Base-by-base conservation (phyloP, 345 rosid genomes). In the Lumnitzera racemosa region DNA sequence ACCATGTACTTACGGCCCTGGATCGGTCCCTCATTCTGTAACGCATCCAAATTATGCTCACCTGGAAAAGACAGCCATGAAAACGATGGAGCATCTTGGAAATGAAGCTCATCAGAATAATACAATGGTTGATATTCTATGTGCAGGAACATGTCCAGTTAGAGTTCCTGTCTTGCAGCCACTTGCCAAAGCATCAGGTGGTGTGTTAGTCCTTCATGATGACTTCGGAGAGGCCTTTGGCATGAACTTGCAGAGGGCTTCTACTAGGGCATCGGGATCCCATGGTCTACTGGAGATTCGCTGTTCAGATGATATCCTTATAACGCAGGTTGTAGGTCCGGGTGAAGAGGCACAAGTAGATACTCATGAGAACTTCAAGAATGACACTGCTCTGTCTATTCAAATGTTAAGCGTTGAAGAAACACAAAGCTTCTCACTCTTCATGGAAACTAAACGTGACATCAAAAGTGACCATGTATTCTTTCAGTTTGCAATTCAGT, bases 151-250 rank as follows among this genome's bases (percentile, higher is more conserved):
- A 58, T 90, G 96, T 76, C 97, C 99, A 49, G 86, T 90, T 53
- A 78, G 95, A 75, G 83, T 88, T 78, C 95, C 94, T 47, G 59
- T 88, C 24, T 68, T 95, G 67, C 96, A 88, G 84, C 98, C 96
- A 65, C 95, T 95, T 68, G 82, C 91, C 59, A 90, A 88, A 72
- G 80, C 96, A 72, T 86, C 98, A 15, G 99, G 99, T 11, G 99
- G 99, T 68, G 95, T 87, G 54, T 64, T 95, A 81, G 79, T 95
- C 67, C 99, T 95, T 58, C 96, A 95, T 58, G 96, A 95, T 70
- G 99, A 95, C 77, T 95, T 95, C 74, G 96, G 99, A 47, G 99
- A 95, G 80, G 92, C 98, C 57, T 95, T 95, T 70, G 95, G 98
- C 57, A 89, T 95, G 65, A 92, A 90, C 65, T 83, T 90, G 85